Evolutionary conservation across 2,329 filamentous ascomycete species (phyloP), one percentile per base, ranked within the genome.

Genomic region (Mariannaea elegans): DNA sequence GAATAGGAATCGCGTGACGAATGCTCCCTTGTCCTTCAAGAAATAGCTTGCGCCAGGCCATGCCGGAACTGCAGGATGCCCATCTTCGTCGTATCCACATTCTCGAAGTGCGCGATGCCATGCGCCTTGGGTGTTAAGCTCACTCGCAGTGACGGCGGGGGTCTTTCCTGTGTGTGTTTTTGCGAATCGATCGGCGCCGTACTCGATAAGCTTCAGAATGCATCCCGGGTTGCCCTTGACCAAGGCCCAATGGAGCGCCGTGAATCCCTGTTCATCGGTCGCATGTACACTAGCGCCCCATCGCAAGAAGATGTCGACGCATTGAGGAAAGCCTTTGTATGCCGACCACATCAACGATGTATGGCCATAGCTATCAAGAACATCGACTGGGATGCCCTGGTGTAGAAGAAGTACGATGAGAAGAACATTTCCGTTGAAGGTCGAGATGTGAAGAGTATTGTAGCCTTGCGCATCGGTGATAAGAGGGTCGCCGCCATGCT

Each of bases 301-400:
- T 68, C 93, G 88, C 59, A 99, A 80, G 66, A 97, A 94, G 41
- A 98, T 77, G 73, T 98, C 95, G 46, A 98, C 94, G 69, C 93
- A 97, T 45, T 90, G 89, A 0, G 94, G 92, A 74, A 90, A 97
- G 32, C 96, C 95, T 78, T 99, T 99, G 81, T 99, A 99, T 14
- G 94, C 94, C 16, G 95, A 93, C 95, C 95, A 99, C 95, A 99
- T 99, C 62, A 99, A 83, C 61, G 90, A 90, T 1, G 95, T 98
- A 77, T 99, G 96, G 6, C 94, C 93, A 73, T 93, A 94, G 49
- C 87, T 87, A 77, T 99, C 95, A 52, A 90, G 84, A 6, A 95
- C 91, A 74, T 99, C 95, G 62, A 99, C 93, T 14, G 93, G 92
- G 61, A 99, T 95, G 72, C 95, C 93, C 73, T 97, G 94, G 78